Evolutionary conservation across 202 grass and related monocot genomes (phyloP).

Genomic region (Carex arenaria): DNA sequence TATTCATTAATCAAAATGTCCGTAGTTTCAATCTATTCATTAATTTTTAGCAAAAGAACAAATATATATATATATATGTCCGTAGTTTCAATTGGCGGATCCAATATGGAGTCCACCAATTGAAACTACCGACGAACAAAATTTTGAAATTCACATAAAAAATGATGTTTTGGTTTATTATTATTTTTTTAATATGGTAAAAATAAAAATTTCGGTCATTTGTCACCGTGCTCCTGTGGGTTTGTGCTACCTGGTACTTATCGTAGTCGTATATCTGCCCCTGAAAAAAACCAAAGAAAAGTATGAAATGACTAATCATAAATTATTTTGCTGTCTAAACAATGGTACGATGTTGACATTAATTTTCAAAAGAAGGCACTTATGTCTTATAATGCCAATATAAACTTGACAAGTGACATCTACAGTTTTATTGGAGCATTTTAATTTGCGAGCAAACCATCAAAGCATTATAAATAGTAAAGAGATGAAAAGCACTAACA

Average conservation of each 20-base stretch:
- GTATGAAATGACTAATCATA: neutral
- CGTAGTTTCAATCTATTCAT: too few relatives aligned
- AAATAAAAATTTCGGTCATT: neutral
- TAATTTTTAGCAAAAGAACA: too few relatives aligned
- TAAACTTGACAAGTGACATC: neutral
- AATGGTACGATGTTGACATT: neutral
- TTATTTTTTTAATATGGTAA: too few relatives aligned
- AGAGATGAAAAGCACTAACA: neutral
- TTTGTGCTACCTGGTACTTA: neutral
- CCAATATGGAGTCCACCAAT: too few relatives aligned
- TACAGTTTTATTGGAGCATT: neutral
- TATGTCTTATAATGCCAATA: neutral
- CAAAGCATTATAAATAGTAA: neutral
- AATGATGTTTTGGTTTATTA: too few relatives aligned
- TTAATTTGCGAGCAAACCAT: too few relatives aligned
- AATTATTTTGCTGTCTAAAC: neutral
- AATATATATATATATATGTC: too few relatives aligned
- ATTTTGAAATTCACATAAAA: too few relatives aligned
- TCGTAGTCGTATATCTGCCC: neutral
- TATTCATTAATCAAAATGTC: too few relatives aligned
- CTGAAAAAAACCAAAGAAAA: neutral
- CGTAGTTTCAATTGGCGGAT: too few relatives aligned
- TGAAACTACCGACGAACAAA: too few relatives aligned
- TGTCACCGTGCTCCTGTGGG: neutral
- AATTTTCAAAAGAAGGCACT: neutral